Evolutionary conservation across 345 rosid genomes (phyloP).

Genomic region (Populus alba): DNA sequence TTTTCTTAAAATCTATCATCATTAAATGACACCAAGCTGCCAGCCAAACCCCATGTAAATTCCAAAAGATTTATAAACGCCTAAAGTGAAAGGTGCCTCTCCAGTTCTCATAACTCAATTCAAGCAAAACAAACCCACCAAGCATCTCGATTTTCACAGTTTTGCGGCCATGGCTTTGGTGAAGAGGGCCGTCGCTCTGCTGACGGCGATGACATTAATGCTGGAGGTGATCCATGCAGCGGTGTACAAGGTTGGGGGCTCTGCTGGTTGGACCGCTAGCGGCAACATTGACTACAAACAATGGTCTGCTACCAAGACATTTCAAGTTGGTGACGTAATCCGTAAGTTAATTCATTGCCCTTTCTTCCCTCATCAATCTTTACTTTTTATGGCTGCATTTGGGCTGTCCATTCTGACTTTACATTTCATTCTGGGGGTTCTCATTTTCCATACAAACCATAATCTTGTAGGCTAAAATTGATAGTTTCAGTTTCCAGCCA

Average conservation of each 20-base stretch:
- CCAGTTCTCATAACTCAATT: constrained; percentile 3
- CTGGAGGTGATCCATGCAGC: constrained; percentile 40
- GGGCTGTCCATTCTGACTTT: neutral
- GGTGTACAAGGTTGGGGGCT: constrained; percentile 75
- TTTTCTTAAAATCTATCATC: neutral
- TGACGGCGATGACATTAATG: constrained; percentile 11
- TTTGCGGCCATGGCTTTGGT: constrained; percentile 20
- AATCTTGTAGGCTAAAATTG: neutral
- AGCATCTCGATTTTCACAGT: neutral
- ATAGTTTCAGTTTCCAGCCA: neutral
- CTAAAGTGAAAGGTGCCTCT: neutral
- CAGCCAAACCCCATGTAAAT: constrained; percentile 6
- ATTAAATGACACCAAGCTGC: neutral
- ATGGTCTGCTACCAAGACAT: constrained; percentile 76
- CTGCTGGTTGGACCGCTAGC: constrained; percentile 91
- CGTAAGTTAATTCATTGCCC: constrained; percentile 36
- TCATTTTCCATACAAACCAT: neutral
- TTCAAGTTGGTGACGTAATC: constrained; percentile 67
- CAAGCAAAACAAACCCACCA: neutral
- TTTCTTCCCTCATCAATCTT: neutral
- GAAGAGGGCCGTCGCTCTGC: constrained; percentile 15
- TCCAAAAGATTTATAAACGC: constrained; percentile 17
- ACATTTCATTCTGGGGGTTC: neutral
- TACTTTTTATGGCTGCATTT: neutral
- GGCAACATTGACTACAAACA: constrained; percentile 79